Conservation (phyloP, 2,329 filamentous ascomycete genomes). For the Sporothrix brasiliensis region DNA sequence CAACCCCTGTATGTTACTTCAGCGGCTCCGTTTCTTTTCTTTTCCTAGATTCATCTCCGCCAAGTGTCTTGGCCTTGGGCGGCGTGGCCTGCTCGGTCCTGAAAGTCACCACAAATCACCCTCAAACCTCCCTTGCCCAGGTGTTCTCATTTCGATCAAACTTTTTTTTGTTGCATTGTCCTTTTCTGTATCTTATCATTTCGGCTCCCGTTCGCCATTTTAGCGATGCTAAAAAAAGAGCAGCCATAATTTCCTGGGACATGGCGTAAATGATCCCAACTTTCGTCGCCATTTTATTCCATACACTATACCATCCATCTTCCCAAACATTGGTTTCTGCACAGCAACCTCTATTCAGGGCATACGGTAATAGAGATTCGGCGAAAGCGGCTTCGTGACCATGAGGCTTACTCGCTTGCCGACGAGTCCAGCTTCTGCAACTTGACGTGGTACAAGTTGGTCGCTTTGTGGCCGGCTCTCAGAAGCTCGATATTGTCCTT, state of each 20-base stretch:
- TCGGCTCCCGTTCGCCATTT: constrained; percentile 4
- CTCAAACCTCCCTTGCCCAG: neutral
- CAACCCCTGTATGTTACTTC: neutral
- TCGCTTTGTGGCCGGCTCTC: constrained; percentile 13
- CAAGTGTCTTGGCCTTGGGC: neutral
- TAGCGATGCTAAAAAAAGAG: constrained; percentile 20
- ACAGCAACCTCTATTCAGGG: neutral
- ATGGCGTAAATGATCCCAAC: neutral
- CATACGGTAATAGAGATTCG: neutral
- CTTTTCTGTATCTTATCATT: constrained; percentile 7
- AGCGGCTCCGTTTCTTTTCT: constrained; percentile 5
- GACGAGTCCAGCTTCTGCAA: constrained; percentile 28
- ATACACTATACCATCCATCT: neutral
- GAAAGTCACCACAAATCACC: neutral
- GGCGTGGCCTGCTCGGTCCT: neutral
- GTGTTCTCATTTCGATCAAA: neutral
- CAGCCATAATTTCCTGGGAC: neutral
- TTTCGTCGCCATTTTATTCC: neutral
- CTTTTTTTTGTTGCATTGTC: neutral
- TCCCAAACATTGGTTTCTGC: neutral
- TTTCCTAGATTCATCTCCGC: constrained; percentile 1
- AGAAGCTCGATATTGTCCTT: constrained; percentile 28
- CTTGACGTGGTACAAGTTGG: constrained; percentile 27
- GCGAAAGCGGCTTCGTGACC: neutral
- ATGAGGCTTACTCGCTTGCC: constrained; percentile 6